Evolutionary conservation across 305 asterid species (phyloP), one percentile per base, ranked within the genome.

Genomic region (Caryopteris hybrid): DNA sequence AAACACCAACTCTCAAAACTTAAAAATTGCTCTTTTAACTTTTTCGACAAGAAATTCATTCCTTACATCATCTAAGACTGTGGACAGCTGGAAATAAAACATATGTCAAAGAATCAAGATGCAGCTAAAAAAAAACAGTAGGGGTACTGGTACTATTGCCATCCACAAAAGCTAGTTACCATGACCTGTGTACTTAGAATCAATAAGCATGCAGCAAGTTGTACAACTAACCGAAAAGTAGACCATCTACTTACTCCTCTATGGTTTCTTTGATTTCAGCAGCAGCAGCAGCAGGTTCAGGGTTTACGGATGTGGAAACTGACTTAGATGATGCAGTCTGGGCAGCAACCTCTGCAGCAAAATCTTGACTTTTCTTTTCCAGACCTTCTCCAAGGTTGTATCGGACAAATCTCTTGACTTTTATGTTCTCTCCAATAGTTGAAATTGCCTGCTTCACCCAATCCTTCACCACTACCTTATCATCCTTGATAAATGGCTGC

Each of bases 271-370:
- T 80, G 65, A 84, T 77, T 73, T 85, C 86, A 73, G 61, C 65
- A 70, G 47, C 61, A 69, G 78, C 73, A 71, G 81, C 79, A 64
- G 82, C 83, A 50, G 86, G 78, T 77, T 80, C 88, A 70, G 80
- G 87, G 62, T 69, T 81, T 61, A 47, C 84, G 52, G 95, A 50
- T 51, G 84, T 65, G 13, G 90, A 46, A n/a, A 58, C 53, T 12
- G 87, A 79, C 73, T 87, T 93, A 34, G 85, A 84, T 17, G 93
- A 83, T 14, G 93, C 76, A 77, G 97, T 91, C 74, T 94, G 99
- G 31, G 97, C 96, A 69, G 99, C 97, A 63, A 94, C 99, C 85
- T 94, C 99, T 22, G 97, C 96, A 52, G 97, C 97, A 69, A 91
- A 94, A 81, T 94, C 96, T 80, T 86, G 95, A 76, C 84, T 87